Evolutionary conservation across 1,284 basidiomycete genomes (phyloP).

Genomic region (Moniliophthora roreri): DNA sequence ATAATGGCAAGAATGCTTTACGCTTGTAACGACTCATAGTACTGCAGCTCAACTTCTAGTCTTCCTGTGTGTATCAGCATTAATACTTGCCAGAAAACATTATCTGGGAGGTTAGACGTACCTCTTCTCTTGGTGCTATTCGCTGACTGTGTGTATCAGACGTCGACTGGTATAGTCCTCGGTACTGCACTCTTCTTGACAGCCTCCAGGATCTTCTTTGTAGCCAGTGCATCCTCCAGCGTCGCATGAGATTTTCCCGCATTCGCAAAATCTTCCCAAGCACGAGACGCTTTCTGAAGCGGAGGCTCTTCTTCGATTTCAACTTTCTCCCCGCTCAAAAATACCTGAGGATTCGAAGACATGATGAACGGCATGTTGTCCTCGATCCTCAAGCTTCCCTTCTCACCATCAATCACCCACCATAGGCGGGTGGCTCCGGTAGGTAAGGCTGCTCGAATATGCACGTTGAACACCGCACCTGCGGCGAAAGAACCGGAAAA

Average conservation of each 20-base stretch:
- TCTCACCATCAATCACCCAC: conserved; percentile 18
- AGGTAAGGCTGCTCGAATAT: conserved; percentile 7
- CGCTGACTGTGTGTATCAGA: no score
- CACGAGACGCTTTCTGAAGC: background rate
- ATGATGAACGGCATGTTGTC: conserved; percentile 1
- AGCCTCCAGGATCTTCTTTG: conserved; percentile 7
- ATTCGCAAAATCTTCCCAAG: conserved; percentile 11
- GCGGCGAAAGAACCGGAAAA: conserved; percentile 1
- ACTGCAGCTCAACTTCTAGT: no score
- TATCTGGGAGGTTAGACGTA: no score
- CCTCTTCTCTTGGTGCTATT: no score
- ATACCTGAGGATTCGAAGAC: conserved; percentile 8
- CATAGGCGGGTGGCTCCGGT: background rate
- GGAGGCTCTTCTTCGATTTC: conserved; percentile 1
- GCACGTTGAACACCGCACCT: background rate
- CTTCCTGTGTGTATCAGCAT: no score
- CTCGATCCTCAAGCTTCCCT: conserved; percentile 18
- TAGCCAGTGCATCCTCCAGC: conserved; percentile 11
- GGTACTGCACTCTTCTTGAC: conserved; percentile 5
- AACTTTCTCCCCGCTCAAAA: conserved; percentile 17
- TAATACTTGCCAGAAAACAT: no score
- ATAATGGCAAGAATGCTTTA: no score
- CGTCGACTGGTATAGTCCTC: no score
- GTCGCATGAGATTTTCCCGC: conserved; percentile 2
- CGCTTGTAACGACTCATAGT: no score